Conservation (phyloP, 805 yeast species). For the Zygotorulaspora florentina region DNA sequence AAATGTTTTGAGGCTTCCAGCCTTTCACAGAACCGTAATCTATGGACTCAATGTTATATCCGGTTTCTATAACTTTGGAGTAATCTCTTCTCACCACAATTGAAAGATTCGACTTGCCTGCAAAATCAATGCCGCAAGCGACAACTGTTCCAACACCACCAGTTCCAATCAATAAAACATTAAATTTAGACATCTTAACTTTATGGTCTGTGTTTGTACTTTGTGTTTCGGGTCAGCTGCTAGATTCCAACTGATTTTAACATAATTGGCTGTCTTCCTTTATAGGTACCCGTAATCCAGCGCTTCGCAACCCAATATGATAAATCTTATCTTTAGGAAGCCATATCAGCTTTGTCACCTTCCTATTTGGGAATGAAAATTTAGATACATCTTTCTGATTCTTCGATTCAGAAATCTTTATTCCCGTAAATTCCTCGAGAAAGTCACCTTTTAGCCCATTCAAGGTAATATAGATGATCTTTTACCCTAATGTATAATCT, state of each 20-base stretch:
- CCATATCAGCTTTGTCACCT: background rate
- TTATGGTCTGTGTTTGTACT: background rate
- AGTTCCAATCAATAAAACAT: constrained; percentile 58
- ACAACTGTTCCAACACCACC: constrained; percentile 81
- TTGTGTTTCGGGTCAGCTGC: background rate
- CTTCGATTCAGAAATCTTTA: no score
- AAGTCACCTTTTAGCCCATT: no score
- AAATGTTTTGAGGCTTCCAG: constrained; percentile 48
- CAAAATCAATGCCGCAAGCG: constrained; percentile 53
- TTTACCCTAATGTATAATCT: no score
- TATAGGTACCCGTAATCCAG: background rate
- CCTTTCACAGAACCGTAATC: constrained; percentile 51
- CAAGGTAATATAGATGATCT: no score
- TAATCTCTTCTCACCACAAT: constrained; percentile 60
- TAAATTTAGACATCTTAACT: background rate
- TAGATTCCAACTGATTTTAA: background rate
- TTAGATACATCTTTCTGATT: no score
- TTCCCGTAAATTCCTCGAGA: no score
- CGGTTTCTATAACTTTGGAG: constrained; percentile 43
- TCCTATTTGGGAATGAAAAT: background rate
- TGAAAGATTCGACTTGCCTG: constrained; percentile 48
- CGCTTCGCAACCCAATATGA: background rate
- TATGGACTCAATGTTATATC: constrained; percentile 54
- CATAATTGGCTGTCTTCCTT: background rate
- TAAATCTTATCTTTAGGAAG: background rate